phyloP scores from a whole-genome alignment of 2,329 filamentous ascomycete species.

The Aspergillus piperis region DNA sequence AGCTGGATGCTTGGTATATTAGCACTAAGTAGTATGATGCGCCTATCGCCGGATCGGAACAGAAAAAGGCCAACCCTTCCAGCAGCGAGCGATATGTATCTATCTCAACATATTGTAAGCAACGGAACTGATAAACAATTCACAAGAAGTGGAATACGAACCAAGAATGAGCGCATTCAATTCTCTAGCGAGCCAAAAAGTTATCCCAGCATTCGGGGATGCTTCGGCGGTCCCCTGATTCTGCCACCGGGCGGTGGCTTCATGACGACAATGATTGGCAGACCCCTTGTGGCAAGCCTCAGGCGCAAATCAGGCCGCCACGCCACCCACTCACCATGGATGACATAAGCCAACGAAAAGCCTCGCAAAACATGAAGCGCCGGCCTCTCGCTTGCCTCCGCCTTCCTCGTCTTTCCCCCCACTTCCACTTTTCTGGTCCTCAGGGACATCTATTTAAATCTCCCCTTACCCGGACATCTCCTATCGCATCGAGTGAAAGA shows the following conservation, averaged over 20 bases:
- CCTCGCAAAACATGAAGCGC: conserved; percentile 23
- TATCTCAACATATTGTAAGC: neutral
- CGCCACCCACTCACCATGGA: conserved; percentile 20
- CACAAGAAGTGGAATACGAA: neutral
- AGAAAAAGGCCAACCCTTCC: neutral
- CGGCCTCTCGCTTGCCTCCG: conserved; percentile 22
- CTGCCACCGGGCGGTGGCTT: conserved; percentile 19
- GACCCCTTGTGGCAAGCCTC: conserved; percentile 22
- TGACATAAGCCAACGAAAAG: conserved; percentile 21
- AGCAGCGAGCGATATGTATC: neutral
- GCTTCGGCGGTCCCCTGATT: neutral
- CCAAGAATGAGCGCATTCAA: neutral
- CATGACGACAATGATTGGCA: conserved; percentile 11
- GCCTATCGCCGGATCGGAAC: neutral
- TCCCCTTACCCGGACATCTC: conserved; percentile 15
- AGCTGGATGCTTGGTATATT: neutral
- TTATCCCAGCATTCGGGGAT: conserved; percentile 13
- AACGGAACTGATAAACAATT: neutral
- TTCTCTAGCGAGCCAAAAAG: neutral
- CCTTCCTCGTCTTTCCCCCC: conserved; percentile 18
- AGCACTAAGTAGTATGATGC: neutral
- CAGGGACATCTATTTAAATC: conserved; percentile 16
- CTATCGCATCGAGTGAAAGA: conserved; percentile 21
- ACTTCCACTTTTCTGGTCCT: conserved; percentile 19
- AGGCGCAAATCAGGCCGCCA: conserved; percentile 32